Evolutionary conservation across 1,284 basidiomycete genomes (phyloP).

Genomic region (Trichosporon sp.): DNA sequence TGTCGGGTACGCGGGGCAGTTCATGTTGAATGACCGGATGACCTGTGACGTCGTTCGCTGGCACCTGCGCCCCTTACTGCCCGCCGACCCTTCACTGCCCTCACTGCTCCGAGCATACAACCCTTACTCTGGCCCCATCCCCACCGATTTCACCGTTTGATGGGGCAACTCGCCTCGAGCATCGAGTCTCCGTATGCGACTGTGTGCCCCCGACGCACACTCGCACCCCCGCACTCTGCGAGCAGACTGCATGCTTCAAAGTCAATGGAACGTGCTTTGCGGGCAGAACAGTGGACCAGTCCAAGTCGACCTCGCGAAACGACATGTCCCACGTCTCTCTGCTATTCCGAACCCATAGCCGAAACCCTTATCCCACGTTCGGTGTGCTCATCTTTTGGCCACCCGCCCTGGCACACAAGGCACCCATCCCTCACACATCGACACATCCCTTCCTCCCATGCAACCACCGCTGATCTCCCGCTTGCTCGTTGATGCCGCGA

Average conservation of each 20-base stretch:
- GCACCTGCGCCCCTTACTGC: background rate
- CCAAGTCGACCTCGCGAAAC: too few species aligned
- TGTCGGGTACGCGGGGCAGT: background rate
- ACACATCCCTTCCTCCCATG: background rate
- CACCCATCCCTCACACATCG: background rate
- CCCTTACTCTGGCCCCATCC: constrained; percentile 3
- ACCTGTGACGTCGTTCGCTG: background rate
- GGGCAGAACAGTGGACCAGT: background rate
- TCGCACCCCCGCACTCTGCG: background rate
- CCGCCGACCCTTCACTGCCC: background rate
- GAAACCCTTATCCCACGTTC: constrained; percentile 5
- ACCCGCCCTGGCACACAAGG: constrained; percentile 13
- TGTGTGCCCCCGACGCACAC: background rate
- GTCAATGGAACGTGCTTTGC: background rate
- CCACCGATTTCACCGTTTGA: constrained; percentile 14
- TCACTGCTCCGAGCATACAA: background rate
- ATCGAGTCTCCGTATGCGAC: too few species aligned
- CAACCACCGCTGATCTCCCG: too few species aligned
- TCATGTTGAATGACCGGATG: background rate
- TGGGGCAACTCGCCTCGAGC: constrained; percentile 20
- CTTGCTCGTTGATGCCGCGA: too few species aligned
- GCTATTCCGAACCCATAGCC: background rate
- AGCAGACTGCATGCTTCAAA: background rate
- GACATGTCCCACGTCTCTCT: too few species aligned
- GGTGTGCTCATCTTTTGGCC: constrained; percentile 6